phyloP scores from a whole-genome alignment of 2,329 filamentous ascomycete species.

The Colletotrichum falcatum region DNA sequence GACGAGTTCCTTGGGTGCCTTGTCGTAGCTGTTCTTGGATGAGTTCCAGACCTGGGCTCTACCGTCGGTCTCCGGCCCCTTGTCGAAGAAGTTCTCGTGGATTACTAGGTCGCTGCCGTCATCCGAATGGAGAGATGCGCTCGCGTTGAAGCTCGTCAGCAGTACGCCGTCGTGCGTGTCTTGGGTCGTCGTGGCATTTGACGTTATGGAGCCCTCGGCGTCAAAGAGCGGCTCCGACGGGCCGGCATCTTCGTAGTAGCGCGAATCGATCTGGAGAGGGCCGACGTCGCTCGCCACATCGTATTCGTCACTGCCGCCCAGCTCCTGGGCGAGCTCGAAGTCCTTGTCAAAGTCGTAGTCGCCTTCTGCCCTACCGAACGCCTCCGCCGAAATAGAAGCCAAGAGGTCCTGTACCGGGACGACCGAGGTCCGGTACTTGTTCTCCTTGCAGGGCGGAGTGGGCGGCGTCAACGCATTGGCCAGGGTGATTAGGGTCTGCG shows the following conservation, averaged over 20 bases:
- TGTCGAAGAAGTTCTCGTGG: constrained; percentile 81
- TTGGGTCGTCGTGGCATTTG: constrained; percentile 54
- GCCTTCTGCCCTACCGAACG: constrained; percentile 73
- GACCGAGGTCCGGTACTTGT: constrained; percentile 88
- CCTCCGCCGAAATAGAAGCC: constrained; percentile 89
- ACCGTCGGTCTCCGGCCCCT: constrained; percentile 69
- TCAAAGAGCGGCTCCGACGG: constrained; percentile 63
- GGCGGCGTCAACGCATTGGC: constrained; percentile 86
- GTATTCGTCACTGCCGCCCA: constrained; percentile 55
- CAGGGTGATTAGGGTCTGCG: constrained; percentile 86
- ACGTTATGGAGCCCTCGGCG: constrained; percentile 52
- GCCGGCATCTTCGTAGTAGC: constrained; percentile 60
- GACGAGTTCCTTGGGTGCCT: constrained; percentile 70
- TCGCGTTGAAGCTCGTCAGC: constrained; percentile 53
- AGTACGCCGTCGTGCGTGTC: constrained; percentile 61
- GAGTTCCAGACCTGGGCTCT: constrained; percentile 87
- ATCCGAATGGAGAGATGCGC: constrained; percentile 57
- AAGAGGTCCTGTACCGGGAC: constrained; percentile 90
- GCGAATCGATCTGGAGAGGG: constrained; percentile 56
- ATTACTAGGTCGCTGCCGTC: constrained; percentile 76
- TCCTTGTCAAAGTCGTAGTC: constrained; percentile 74
- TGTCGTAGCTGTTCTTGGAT: constrained; percentile 78
- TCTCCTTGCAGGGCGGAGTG: constrained; percentile 81
- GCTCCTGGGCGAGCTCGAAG: constrained; percentile 66
- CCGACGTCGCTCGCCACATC: constrained; percentile 49